Conservation (phyloP, 495 filamentous ascomycete genomes). For the Bombardia bombarda region DNA sequence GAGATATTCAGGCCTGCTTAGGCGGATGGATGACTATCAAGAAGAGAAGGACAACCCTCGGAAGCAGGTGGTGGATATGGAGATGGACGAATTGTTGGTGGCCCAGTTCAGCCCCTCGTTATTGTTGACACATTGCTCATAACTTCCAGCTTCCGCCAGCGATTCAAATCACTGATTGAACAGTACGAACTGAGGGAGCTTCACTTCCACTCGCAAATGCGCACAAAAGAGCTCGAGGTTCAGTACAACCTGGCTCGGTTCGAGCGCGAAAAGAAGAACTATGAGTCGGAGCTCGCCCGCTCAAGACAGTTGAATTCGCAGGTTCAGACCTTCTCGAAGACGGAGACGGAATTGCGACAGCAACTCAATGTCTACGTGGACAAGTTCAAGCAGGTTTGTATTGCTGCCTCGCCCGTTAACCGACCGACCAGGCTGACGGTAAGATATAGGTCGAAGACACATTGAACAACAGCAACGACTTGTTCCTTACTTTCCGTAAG, state of each 20-base stretch:
- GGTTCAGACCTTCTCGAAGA: conserved; percentile 93
- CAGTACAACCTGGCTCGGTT: conserved; percentile 79
- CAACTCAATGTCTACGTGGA: conserved; percentile 98
- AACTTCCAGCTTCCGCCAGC: conserved; percentile 62
- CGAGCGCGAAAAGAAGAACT: conserved; percentile 79
- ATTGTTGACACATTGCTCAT: conserved; percentile 17
- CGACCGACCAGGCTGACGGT: neutral
- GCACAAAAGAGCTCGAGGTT: conserved; percentile 93
- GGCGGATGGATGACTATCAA: conserved; percentile 72
- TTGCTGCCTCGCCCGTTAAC: conserved; percentile 9
- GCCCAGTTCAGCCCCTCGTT: neutral
- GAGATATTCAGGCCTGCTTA: conserved; percentile 64
- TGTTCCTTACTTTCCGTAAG: conserved; percentile 95
- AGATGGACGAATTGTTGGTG: conserved; percentile 78
- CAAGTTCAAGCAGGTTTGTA: conserved; percentile 96
- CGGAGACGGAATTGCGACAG: conserved; percentile 84
- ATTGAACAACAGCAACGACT: conserved; percentile 95
- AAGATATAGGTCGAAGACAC: conserved; percentile 97
- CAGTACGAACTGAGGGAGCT: conserved; percentile 93
- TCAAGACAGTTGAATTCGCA: conserved; percentile 80
- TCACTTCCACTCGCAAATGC: conserved; percentile 80
- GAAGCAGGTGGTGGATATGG: conserved; percentile 65
- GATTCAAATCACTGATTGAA: conserved; percentile 88
- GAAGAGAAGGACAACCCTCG: conserved; percentile 70
- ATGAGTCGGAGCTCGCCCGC: conserved; percentile 69